These are phyloP conservation scores for Neodidymelliopsis sp. DNA, from an alignment of 2,329 filamentous ascomycete species.

Conservation along the genomic window DNA sequence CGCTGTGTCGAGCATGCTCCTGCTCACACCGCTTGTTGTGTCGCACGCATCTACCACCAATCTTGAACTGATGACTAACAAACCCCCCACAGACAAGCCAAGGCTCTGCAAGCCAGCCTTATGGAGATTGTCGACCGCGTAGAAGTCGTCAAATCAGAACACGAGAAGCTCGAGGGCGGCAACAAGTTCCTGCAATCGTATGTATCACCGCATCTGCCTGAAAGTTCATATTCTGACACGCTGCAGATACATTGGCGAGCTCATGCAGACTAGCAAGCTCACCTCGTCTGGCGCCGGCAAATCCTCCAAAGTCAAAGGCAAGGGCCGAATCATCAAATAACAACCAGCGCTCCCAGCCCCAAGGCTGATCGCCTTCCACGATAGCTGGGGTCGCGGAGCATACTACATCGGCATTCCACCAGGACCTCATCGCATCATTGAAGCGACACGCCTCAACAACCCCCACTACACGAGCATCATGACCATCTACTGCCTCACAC, in stretches of 20 bases:
- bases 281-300: constrained; percentile 61
- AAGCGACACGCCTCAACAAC: constrained; percentile 38
- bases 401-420: constrained; percentile 39
- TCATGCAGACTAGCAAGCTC: constrained; percentile 79
- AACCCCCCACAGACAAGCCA: constrained; percentile 74
- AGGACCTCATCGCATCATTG: constrained; percentile 39
- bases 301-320: constrained; percentile 56
- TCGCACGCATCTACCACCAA: neutral
- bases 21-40: constrained; percentile 4
- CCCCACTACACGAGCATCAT: constrained; percentile 44
- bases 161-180: constrained; percentile 95
- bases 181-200: constrained; percentile 89
- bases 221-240: constrained; percentile 22
- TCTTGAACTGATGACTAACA: constrained; percentile 25
- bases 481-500: constrained; percentile 41
- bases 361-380: constrained; percentile 16
- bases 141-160: constrained; percentile 91
- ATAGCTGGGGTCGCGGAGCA: constrained; percentile 28
- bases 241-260: constrained; percentile 88
- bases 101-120: constrained; percentile 85
- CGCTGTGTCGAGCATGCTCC: constrained; percentile 3
- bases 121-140: constrained; percentile 91
- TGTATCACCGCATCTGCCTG: constrained; percentile 28
- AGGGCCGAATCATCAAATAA: constrained; percentile 48
- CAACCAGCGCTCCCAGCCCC: constrained; percentile 34